Evolutionary conservation across 1,139 yeast genomes (phyloP).

Genomic region (Saccharomyces hybrid): DNA sequence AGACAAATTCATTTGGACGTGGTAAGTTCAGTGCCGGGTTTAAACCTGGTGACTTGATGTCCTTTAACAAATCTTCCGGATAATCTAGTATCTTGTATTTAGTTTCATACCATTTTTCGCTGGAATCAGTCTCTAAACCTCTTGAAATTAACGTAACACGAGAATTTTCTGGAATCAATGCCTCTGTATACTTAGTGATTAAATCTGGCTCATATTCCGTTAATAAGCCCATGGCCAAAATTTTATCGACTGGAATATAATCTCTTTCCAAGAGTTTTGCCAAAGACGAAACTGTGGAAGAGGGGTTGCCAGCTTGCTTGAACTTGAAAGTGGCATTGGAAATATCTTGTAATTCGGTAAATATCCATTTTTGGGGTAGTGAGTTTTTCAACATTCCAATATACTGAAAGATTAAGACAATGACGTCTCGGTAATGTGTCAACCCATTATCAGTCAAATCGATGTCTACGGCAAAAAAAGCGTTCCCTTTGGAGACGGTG

Average conservation of each 20-base stretch:
- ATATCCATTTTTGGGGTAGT: constrained; percentile 56
- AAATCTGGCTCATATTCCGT: constrained; percentile 51
- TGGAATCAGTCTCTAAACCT: constrained; percentile 35
- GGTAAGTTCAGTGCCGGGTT: constrained; percentile 55
- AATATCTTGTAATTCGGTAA: constrained; percentile 42
- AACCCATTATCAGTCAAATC: constrained; percentile 74
- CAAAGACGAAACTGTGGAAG: constrained; percentile 48
- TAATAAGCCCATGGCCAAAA: constrained; percentile 53
- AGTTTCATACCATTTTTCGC: constrained; percentile 88
- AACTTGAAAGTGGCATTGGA: constrained; percentile 51
- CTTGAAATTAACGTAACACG: constrained; percentile 54
- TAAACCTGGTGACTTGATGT: constrained; percentile 33
- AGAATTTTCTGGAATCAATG: constrained; percentile 52
- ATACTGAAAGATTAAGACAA: constrained; percentile 61
- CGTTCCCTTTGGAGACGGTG: constrained; percentile 61
- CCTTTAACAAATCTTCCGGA: constrained; percentile 34
- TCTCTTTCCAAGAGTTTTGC: constrained; percentile 44
- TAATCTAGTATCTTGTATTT: constrained; percentile 51
- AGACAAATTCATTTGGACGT: constrained; percentile 65
- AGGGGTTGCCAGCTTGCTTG: constrained; percentile 57
- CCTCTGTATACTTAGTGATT: constrained; percentile 44
- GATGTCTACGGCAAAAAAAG: constrained; percentile 57
- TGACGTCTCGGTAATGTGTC: constrained; percentile 52
- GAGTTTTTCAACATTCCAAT: constrained; percentile 47
- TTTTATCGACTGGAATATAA: constrained; percentile 53